These are phyloP conservation scores for Ceratocystis variospora DNA, from an alignment of 2,329 filamentous ascomycete species.

Conservation along the genomic window DNA sequence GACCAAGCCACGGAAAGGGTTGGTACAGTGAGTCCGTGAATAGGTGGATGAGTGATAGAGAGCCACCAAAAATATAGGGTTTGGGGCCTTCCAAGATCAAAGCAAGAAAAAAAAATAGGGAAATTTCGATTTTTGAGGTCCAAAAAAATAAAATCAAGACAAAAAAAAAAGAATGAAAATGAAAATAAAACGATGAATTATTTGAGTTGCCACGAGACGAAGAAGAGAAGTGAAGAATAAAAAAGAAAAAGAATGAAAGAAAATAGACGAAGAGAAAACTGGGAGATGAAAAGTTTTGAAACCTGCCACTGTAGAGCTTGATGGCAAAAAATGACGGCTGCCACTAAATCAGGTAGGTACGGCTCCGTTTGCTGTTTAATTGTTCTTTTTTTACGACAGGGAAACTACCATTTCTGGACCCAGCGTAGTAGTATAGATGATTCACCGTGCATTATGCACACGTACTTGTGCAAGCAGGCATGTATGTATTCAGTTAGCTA, in stretches of 20 bases:
- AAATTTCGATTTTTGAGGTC: not conserved
- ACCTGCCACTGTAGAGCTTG: not conserved
- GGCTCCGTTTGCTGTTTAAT: not conserved
- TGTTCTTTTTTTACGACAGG: not conserved
- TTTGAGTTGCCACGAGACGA: not conserved
- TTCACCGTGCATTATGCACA: conserved; percentile 2
- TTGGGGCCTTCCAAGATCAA: not conserved
- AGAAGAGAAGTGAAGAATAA: not conserved
- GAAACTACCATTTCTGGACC: not conserved
- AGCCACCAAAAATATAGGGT: conserved; percentile 2
- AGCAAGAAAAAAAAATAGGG: not conserved
- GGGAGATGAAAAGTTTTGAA: not conserved
- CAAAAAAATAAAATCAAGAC: not conserved
- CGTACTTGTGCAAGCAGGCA: not conserved
- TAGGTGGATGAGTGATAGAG: not conserved
- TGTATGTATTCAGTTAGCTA: not conserved
- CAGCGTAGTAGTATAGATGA: not conserved
- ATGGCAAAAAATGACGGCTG: not conserved
- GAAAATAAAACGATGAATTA: not conserved
- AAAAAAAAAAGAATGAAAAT: conserved; percentile 5
- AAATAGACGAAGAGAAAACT: not conserved
- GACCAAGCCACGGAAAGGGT: not conserved
- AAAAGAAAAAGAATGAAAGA: not conserved
- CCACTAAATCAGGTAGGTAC: not conserved
- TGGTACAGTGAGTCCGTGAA: not conserved